Conservation (phyloP, 345 rosid genomes). For the Rhizophora mangle region DNA sequence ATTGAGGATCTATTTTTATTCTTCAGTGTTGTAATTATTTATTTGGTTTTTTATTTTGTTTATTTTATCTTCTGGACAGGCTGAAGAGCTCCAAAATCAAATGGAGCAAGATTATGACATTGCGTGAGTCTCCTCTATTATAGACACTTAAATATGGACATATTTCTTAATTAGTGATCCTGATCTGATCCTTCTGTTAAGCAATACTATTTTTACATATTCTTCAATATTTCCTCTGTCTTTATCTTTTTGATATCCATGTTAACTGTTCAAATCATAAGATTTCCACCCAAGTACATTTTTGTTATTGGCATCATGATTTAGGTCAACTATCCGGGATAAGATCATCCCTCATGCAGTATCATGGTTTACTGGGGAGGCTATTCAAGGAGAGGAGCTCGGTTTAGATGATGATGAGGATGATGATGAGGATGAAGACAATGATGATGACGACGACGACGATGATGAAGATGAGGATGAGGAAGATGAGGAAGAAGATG, state of each 20-base stretch:
- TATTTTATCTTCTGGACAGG: slow-evolving; percentile 40
- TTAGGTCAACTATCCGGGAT: slow-evolving; percentile 81
- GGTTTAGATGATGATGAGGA: slow-evolving; percentile 49
- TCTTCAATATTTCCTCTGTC: not conserved
- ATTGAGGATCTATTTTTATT: not conserved
- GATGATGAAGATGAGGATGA: slow-evolving; percentile 51
- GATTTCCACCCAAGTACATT: not conserved
- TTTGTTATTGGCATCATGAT: not conserved
- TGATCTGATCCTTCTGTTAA: not conserved
- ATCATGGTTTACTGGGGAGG: slow-evolving; percentile 98
- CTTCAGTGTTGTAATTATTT: slow-evolving; percentile 10
- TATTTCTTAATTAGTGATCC: slow-evolving; percentile 9
- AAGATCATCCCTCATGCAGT: slow-evolving; percentile 92
- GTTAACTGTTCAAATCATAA: not conserved
- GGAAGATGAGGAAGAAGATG: slow-evolving; percentile 50
- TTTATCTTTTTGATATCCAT: not conserved
- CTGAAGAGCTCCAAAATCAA: slow-evolving; percentile 91
- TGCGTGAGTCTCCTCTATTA: slow-evolving; percentile 47
- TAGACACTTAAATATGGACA: not conserved
- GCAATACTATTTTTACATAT: not conserved
- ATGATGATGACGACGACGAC: not conserved
- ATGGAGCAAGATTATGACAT: slow-evolving; percentile 98
- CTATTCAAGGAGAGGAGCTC: slow-evolving; percentile 65
- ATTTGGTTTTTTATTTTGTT: not conserved
- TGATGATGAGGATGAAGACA: slow-evolving; percentile 32